phyloP scores from a whole-genome alignment of 2,329 filamentous ascomycete genomes.

The Cadophora malorum region DNA sequence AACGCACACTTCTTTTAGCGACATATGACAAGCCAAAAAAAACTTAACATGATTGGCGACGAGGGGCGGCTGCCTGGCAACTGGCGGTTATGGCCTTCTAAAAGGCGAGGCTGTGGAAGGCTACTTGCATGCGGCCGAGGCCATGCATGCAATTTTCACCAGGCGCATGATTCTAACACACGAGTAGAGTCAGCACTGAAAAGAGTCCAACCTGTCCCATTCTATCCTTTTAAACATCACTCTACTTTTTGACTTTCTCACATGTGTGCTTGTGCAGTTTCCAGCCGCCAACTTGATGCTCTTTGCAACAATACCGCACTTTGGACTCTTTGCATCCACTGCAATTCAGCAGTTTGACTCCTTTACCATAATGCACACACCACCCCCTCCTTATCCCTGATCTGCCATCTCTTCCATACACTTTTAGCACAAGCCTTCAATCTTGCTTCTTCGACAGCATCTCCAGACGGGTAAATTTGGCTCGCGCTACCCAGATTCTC shows the following conservation, averaged over 20 bases:
- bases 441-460: not conserved
- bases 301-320: not conserved
- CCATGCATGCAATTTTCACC: not conserved
- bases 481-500: not conserved
- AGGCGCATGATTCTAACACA: not conserved
- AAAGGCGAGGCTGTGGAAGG: conserved; percentile 4
- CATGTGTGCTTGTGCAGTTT: not conserved
- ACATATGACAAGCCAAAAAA: not conserved
- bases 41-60: not conserved
- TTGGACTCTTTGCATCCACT: not conserved
- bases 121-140: not conserved
- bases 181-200: too few species aligned
- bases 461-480: not conserved
- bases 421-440: not conserved
- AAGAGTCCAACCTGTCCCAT: too few species aligned
- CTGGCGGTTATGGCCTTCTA: not conserved
- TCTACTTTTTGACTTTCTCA: not conserved
- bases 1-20: not conserved
- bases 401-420: not conserved
- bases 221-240: not conserved
- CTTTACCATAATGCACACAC: not conserved
- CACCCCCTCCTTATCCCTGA: not conserved
- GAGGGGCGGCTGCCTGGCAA: not conserved
- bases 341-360: not conserved
- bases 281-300: not conserved